Evolutionary conservation across 208 protist genomes (phyloP).

Genomic region (Herpetomonas tarakana): DNA sequence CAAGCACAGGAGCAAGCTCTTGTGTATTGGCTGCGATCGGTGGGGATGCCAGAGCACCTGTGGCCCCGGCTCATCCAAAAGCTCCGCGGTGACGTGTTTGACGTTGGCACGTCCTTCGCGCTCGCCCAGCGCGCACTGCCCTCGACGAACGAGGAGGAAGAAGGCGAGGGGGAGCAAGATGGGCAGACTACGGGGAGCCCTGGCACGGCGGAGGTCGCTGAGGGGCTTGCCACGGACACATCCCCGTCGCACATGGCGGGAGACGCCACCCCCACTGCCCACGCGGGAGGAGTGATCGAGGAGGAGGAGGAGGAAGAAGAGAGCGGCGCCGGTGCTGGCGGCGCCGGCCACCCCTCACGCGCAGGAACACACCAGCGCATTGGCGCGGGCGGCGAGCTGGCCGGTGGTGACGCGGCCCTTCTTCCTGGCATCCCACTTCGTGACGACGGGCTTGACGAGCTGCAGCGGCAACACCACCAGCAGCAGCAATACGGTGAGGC

Average conservation of each 20-base stretch:
- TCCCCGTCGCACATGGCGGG: too few species aligned
- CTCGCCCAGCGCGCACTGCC: slow-evolving; percentile 14
- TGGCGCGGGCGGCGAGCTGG: neutral
- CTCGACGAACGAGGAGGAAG: slow-evolving; percentile 8
- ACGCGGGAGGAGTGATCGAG: too few species aligned
- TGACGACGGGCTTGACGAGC: too few species aligned
- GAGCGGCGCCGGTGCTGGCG: slow-evolving; percentile 1
- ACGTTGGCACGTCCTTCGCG: slow-evolving; percentile 34
- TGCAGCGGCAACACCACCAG: too few species aligned
- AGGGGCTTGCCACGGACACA: neutral
- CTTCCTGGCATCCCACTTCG: too few species aligned
- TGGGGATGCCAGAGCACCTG: slow-evolving; percentile 26
- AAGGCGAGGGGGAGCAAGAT: neutral
- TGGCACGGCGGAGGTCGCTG: neutral
- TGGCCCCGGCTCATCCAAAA: slow-evolving; percentile 33
- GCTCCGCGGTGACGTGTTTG: slow-evolving; percentile 31
- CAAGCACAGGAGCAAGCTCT: too few species aligned
- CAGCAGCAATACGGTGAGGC: neutral
- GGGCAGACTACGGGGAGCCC: too few species aligned
- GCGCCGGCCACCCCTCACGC: neutral
- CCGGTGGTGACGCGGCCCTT: neutral
- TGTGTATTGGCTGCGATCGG: slow-evolving; percentile 37
- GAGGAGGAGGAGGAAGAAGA: slow-evolving; percentile 3
- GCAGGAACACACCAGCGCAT: neutral
- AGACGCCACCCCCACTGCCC: neutral